phyloP scores from a whole-genome alignment of 192 early-diverging fungal genomes.

The Rhizophagus clarus region DNA sequence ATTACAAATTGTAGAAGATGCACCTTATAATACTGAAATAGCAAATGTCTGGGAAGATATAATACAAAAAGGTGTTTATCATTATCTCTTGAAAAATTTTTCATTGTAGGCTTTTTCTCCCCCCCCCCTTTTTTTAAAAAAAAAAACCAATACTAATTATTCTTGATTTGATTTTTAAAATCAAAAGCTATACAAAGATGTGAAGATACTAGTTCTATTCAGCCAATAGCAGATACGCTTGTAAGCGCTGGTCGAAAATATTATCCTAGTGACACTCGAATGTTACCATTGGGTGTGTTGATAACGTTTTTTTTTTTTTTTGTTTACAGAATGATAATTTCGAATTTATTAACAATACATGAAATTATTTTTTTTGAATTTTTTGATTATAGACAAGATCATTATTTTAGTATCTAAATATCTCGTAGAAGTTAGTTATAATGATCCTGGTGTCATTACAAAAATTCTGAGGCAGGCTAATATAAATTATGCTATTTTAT shows the following conservation, averaged over 20 bases:
- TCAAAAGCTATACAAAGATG: not conserved
- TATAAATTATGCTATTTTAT: not conserved
- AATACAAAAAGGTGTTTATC: slow-evolving; percentile 16
- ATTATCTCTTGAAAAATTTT: not conserved
- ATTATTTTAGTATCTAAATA: not conserved
- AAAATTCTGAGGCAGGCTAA: slow-evolving; percentile 7
- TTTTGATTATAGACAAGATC: not conserved
- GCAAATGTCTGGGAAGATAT: slow-evolving; percentile 2
- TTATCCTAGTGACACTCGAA: not conserved
- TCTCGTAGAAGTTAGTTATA: not conserved
- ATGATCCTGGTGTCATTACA: slow-evolving; percentile 1
- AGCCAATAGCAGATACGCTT: not conserved
- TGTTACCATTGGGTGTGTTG: not conserved
- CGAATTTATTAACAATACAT: not conserved
- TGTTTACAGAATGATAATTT: not conserved
- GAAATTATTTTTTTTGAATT: too few species aligned
- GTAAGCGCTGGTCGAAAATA: not conserved
- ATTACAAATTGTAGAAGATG: slow-evolving; percentile 7
- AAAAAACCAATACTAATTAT: not conserved
- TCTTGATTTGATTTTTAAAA: not conserved
- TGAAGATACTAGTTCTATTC: not conserved
- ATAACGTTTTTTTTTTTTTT: too few species aligned
- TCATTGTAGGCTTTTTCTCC: too few species aligned
- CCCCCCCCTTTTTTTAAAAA: too few species aligned
- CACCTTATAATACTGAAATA: not conserved